These are phyloP conservation scores for Digitaria exilis DNA, from an alignment of 202 grass and related monocot genomes.

Conservation along the genomic window DNA sequence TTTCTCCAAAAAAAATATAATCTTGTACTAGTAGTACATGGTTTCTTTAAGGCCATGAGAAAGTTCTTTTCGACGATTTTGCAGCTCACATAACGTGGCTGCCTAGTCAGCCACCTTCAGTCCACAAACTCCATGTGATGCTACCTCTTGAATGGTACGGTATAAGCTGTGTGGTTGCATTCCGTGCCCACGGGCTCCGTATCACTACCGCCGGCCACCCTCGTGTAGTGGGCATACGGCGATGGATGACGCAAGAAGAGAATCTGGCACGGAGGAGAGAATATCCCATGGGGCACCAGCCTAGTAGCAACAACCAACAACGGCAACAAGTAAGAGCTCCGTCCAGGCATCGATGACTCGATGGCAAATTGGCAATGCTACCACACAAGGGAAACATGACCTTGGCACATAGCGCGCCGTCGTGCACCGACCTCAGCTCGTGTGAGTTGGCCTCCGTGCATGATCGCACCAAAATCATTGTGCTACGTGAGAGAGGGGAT, in stretches of 20 bases:
- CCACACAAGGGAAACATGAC: background rate
- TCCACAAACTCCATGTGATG: background rate
- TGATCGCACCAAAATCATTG: background rate
- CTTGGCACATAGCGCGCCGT: background rate
- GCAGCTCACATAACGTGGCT: background rate
- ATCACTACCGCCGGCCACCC: no score
- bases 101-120: conserved; percentile 5
- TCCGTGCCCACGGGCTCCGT: background rate
- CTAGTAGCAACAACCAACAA: no score
- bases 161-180: background rate
- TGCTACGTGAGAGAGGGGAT: background rate
- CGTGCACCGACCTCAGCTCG: no score
- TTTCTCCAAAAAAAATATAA: no score
- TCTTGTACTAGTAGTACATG: no score
- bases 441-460: background rate
- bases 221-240: no score
- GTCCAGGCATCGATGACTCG: background rate
- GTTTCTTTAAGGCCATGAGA: background rate
- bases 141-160: background rate
- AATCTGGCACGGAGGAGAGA: background rate
- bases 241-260: background rate
- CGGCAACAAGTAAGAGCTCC: background rate
- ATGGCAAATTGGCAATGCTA: background rate
- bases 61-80: background rate
- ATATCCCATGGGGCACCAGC: background rate